Base-by-base conservation (phyloP, 176 grass and related monocot genomes). In the Elymus sibiricus region DNA sequence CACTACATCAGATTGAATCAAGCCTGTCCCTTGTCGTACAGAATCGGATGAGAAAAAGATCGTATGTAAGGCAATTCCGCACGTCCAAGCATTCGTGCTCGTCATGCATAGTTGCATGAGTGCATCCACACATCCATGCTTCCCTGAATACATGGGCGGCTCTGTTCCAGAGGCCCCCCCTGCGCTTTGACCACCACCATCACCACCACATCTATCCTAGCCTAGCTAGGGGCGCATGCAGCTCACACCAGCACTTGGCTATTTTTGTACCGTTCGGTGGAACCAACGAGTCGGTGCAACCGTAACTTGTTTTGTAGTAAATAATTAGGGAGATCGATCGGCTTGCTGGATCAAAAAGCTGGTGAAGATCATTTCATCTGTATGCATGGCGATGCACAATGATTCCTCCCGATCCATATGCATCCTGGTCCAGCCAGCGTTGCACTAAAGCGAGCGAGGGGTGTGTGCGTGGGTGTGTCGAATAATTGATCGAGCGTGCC, bases 91-190 rank as follows among this genome's bases (percentile, higher is more conserved):
- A 28, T 79, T 75, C 64, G 15, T 34, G 82, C 47, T 32, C 61
- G 17, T 64, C 58, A 56, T 19, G 66, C 61, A 63, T 63, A 25
- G 51, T 17, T 24, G 32, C 70, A 34, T 42, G 39, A 40, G 39
- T 9, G 42, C 11, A 43, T 3, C 42, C 42, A 43, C 42, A 4
- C 42, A 46, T 27, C 22, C 64, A 51, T 81, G 71, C 76, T 40
- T 15, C 86, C 79, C 65, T 51, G 75, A 72, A 74, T 65, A 24
- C 32, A 13, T 46, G 55, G 81, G 32, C 5, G 2, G 22, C 12
- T 10, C 83, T 90, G 79, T 78, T 78, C 31, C 72, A 86, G 84
- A 86, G 38, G 69, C 82, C 83, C 72, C 25, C 78, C 64, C 84
- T 78, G 82, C 37, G 11, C 83, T 75, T 53, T 86, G 88, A 40